Percentiles rank a stretch among this genome's conserved stretches.
Evolutionary conservation across 2,329 filamentous ascomycete genomes (phyloP).

Genomic region (Aspergillus sp.): DNA sequence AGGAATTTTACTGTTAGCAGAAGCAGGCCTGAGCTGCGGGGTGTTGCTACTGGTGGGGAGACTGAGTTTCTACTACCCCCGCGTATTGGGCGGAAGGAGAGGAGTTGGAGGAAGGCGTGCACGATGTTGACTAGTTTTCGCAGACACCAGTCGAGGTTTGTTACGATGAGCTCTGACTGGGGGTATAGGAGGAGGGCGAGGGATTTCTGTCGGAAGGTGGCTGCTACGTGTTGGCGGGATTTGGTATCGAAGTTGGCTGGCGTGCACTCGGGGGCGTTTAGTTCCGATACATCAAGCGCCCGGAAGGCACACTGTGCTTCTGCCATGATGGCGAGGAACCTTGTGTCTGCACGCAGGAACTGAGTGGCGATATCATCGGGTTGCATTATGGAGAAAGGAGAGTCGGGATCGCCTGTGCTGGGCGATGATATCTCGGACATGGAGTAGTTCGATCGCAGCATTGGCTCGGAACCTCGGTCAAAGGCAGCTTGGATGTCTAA

Average conservation of each 20-base stretch:
- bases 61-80: slow-evolving; percentile 15
- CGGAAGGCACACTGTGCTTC: slow-evolving; percentile 18
- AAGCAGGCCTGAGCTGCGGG: slow-evolving; percentile 18
- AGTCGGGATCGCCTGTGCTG: slow-evolving; percentile 22
- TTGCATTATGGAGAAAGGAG: slow-evolving; percentile 21
- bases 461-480: slow-evolving; percentile 26
- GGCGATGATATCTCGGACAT: slow-evolving; percentile 2
- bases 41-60: slow-evolving; percentile 10
- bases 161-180: slow-evolving; percentile 11
- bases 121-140: slow-evolving; percentile 14
- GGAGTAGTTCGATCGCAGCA: slow-evolving; percentile 17
- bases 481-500: slow-evolving; percentile 24
- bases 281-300: slow-evolving; percentile 9
- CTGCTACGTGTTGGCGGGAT: slow-evolving; percentile 20
- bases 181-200: slow-evolving; percentile 14
- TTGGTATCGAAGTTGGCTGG: slow-evolving; percentile 12
- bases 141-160: slow-evolving; percentile 19
- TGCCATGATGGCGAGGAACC: slow-evolving; percentile 15
- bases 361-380: slow-evolving; percentile 15
- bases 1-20: slow-evolving; percentile 20
- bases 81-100: slow-evolving; percentile 20
- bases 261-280: slow-evolving; percentile 5
- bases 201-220: slow-evolving; percentile 17
- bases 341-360: slow-evolving; percentile 13
- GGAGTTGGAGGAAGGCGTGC: slow-evolving; percentile 21